phyloP scores from a whole-genome alignment of 148 eudicot genomes.

The Rhododendron griersonianum region DNA sequence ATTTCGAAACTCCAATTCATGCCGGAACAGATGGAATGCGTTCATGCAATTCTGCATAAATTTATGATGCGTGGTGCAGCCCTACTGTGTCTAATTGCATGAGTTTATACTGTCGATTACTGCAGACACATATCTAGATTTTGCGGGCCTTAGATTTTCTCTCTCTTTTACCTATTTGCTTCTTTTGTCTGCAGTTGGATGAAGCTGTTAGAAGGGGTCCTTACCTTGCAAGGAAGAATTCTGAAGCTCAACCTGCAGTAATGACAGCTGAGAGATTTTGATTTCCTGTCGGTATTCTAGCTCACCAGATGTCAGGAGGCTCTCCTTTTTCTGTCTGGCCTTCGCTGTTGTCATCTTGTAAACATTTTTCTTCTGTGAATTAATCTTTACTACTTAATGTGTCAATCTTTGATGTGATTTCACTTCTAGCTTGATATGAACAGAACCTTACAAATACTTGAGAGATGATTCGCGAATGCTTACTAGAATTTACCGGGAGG shows the following conservation, averaged over 20 bases:
- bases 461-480: not conserved
- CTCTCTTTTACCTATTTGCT: not conserved
- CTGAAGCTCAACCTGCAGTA: constrained; percentile 62
- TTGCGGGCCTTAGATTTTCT: not conserved
- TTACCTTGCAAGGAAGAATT: constrained; percentile 52
- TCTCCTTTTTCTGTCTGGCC: not conserved
- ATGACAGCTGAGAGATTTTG: constrained; percentile 75
- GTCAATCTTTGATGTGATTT: not conserved
- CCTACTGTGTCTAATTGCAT: not conserved
- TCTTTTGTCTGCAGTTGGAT: constrained; percentile 50
- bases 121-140: not conserved
- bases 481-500: not conserved
- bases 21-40: not conserved
- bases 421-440: not conserved
- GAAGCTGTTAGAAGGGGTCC: constrained; percentile 84
- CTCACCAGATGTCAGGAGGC: not conserved
- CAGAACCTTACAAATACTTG: not conserved
- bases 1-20: not conserved
- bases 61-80: not conserved
- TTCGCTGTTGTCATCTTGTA: not conserved
- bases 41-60: not conserved
- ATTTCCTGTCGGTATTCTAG: not conserved
- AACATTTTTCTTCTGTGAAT: not conserved
- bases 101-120: not conserved
- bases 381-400: not conserved